Conservation (phyloP, 2,329 filamentous ascomycete genomes). For the Apiospora kogelbergensis region DNA sequence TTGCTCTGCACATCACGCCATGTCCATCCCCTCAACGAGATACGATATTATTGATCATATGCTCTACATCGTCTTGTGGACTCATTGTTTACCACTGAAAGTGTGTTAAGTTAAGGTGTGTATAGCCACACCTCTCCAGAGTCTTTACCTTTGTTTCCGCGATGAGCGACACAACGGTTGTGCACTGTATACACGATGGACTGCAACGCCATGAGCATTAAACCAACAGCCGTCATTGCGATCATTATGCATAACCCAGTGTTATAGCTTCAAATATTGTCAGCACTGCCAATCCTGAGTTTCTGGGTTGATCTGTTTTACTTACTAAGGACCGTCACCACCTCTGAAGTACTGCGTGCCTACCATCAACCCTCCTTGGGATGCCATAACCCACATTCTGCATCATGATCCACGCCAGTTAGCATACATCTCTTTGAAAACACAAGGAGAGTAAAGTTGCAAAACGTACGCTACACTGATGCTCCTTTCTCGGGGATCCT, state of each 20-base stretch:
- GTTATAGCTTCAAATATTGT: slow-evolving; percentile 34
- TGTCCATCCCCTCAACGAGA: too few relatives aligned
- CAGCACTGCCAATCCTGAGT: not conserved
- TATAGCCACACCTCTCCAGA: not conserved
- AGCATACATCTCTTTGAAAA: not conserved
- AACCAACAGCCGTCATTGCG: slow-evolving; percentile 40
- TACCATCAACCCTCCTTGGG: slow-evolving; percentile 49
- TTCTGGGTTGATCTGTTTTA: not conserved
- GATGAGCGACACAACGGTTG: slow-evolving; percentile 31
- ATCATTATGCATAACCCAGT: slow-evolving; percentile 46
- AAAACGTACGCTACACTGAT: slow-evolving; percentile 46
- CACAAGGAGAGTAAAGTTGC: not conserved
- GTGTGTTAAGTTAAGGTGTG: not conserved
- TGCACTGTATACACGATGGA: slow-evolving; percentile 37
- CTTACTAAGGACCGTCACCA: slow-evolving; percentile 40
- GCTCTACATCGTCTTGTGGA: not conserved
- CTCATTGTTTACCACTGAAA: not conserved
- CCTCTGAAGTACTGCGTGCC: slow-evolving; percentile 50
- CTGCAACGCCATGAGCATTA: slow-evolving; percentile 40
- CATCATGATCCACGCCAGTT: not conserved
- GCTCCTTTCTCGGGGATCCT: slow-evolving; percentile 44
- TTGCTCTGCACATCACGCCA: too few relatives aligned
- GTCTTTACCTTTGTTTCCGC: not conserved
- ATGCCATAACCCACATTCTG: slow-evolving; percentile 49
- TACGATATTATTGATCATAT: not conserved